These are phyloP conservation scores for Ophiostoma pallidulum DNA, from an alignment of 2,329 filamentous ascomycete species.

Conservation along the genomic window DNA sequence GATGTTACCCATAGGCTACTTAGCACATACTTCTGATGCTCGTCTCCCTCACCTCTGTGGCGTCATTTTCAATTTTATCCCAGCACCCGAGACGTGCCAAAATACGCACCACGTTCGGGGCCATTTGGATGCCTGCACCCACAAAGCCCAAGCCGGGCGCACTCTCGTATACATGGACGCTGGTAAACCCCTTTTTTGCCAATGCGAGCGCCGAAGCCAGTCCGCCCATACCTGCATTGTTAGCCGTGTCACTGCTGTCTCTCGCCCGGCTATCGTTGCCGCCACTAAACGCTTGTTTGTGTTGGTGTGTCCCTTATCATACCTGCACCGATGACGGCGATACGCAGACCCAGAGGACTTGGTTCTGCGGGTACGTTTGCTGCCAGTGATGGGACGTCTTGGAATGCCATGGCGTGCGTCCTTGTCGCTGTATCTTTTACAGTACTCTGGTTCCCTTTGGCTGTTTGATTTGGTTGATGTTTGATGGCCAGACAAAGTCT, in stretches of 20 bases:
- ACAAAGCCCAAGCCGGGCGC: constrained; percentile 69
- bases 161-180: constrained; percentile 65
- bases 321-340: constrained; percentile 33
- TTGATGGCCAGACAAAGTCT: no score
- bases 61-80: constrained; percentile 59
- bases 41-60: constrained; percentile 60
- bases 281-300: no score
- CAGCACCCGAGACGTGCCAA: constrained; percentile 65
- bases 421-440: no score
- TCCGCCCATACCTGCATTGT: constrained; percentile 60
- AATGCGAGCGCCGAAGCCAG: constrained; percentile 61
- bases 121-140: constrained; percentile 74
- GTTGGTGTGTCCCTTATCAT: no score
- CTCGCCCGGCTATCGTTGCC: no score
- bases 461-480: no score
- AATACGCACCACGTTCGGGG: constrained; percentile 71
- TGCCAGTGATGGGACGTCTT: background rate
- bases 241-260: no score
- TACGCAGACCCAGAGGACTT: constrained; percentile 16
- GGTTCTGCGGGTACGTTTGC: background rate
- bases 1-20: no score
- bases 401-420: background rate
- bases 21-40: constrained; percentile 61
- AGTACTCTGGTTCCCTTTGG: no score
- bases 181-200: constrained; percentile 63